phyloP scores from a whole-genome alignment of 2,329 filamentous ascomycete species.

The Pseudocercospora ulei region DNA sequence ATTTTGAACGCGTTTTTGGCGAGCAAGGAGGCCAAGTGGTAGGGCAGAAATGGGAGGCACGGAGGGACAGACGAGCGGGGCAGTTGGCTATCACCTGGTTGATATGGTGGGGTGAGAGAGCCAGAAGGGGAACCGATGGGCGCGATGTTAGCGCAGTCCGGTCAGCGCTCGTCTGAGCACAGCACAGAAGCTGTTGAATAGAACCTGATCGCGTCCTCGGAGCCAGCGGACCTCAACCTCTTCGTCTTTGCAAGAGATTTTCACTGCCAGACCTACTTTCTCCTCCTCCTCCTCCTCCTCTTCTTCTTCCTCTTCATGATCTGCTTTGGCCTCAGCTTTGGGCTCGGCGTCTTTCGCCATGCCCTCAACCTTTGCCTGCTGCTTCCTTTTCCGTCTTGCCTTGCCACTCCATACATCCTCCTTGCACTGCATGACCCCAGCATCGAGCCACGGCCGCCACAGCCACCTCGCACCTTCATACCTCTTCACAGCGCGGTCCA shows the following conservation, averaged over 20 bases:
- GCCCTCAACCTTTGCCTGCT: constrained; percentile 28
- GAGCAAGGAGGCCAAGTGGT: constrained; percentile 42
- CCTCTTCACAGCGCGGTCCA: constrained; percentile 44
- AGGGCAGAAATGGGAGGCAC: constrained; percentile 6
- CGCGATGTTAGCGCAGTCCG: constrained; percentile 4
- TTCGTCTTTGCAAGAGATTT: constrained; percentile 34
- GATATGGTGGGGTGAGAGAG: no score
- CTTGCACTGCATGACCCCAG: constrained; percentile 54
- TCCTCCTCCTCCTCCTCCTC: constrained; percentile 32
- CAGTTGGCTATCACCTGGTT: constrained; percentile 2
- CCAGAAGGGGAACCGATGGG: no score
- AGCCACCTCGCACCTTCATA: constrained; percentile 54
- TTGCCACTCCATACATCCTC: constrained; percentile 70
- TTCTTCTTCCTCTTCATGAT: constrained; percentile 31
- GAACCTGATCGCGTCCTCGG: constrained; percentile 58
- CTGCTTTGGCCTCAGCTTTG: constrained; percentile 16
- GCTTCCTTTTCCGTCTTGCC: constrained; percentile 53
- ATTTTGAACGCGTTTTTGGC: constrained; percentile 60
- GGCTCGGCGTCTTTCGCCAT: neutral
- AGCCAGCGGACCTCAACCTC: constrained; percentile 55
- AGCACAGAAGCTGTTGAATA: constrained; percentile 82
- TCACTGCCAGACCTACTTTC: constrained; percentile 37
- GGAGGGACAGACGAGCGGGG: neutral
- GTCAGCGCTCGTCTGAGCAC: constrained; percentile 51
- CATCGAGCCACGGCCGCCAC: constrained; percentile 48